Percentiles rank a stretch among this genome's conserved stretches.
These are phyloP conservation scores for Copromyces sp. DNA, from an alignment of 495 filamentous ascomycete genomes.

Conservation along the genomic window DNA sequence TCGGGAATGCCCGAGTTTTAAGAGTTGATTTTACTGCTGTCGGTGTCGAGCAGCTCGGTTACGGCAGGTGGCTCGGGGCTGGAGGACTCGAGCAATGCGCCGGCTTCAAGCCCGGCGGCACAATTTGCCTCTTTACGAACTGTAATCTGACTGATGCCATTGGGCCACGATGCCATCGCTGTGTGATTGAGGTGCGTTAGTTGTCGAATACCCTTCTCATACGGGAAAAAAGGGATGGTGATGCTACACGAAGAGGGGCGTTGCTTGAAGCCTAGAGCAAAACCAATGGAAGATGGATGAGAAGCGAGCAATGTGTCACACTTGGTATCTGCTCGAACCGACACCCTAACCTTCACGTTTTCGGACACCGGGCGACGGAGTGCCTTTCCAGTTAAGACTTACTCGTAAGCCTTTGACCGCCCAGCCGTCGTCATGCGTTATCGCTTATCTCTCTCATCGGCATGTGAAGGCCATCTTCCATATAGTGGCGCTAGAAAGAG, in stretches of 20 bases:
- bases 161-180: not conserved
- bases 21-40: not conserved
- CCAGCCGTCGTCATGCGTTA: not conserved
- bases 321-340: not conserved
- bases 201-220: not conserved
- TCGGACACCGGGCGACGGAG: not conserved
- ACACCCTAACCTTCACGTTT: not conserved
- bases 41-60: not conserved
- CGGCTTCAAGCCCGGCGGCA: not conserved
- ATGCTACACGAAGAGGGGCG: not conserved
- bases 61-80: too few species aligned
- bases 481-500: too few species aligned
- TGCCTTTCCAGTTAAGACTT: too few species aligned
- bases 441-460: not conserved
- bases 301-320: not conserved
- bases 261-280: not conserved
- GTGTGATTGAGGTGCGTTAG: not conserved
- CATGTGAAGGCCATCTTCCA: not conserved
- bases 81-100: not conserved
- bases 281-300: not conserved
- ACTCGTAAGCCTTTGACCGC: not conserved
- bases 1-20: not conserved
- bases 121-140: not conserved
- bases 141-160: not conserved
- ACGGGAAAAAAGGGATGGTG: too few species aligned